Base-by-base conservation (phyloP, 2,329 filamentous ascomycete genomes). In the Pestalotiopsis sp. region DNA sequence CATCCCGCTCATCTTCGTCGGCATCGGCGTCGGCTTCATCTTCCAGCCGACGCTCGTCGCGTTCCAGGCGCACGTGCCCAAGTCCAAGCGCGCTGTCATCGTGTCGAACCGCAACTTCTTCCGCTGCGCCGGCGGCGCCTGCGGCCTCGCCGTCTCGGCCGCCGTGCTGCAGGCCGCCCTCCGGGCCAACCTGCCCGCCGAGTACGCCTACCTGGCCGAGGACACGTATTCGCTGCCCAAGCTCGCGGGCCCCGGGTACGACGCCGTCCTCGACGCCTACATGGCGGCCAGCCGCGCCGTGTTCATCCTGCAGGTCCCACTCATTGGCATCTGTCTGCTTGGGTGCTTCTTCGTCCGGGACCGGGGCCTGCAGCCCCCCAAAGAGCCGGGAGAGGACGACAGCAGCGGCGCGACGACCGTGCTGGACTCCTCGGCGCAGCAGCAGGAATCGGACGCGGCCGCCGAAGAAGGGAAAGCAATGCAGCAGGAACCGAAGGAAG, bases 61-160 rank as follows among this genome's bases (percentile, higher is more conserved):
- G 1, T 76, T 87, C 14, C 88, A 90, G 74, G 86, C 87, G 0
- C 87, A 90, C 74, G 85, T 83, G 25, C 80, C 82, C 1, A 88
- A 88, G 74, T 78, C 83, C 0, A 85, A 90, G 58, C 83, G 89
- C 23, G 89, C 90, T 0, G 86, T 91, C 1, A 85, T 90, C 23
- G 91, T 90, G 45, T 88, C 87, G 2, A 85, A 86, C 65, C 83
- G 89, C 1, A 91, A 91, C 72, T 91, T 91, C 74, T 82, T 90
- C 69, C 85, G 90, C 7, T 86, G 84, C 61, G 79, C 88, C 3
- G 89, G 90, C 11, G 89, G 88, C 27, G 82, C 88, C 1, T 81
- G 85, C 14, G 88, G 89, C 0, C 82, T 91, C 0, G 88, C 87
- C 0, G 79, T 90, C 9, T 87, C 85, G 0, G 87, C 87, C 1